phyloP scores from a whole-genome alignment of 139 green algal genomes.

The Chlorella sp. region DNA sequence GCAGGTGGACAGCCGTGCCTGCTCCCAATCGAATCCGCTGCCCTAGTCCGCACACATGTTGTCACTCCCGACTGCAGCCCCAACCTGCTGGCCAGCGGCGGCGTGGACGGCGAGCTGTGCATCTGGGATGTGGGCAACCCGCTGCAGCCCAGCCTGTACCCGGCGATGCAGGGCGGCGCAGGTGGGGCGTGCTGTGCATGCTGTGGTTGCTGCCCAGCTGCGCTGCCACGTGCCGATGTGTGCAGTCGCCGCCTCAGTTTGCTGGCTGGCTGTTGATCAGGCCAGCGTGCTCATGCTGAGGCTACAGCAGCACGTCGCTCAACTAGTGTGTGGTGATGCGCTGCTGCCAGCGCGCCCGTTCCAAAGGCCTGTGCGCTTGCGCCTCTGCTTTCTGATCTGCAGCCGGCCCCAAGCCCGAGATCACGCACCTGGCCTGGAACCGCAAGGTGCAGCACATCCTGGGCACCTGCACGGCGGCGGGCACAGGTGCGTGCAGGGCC shows the following conservation, averaged over 20 bases:
- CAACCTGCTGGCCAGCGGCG: conserved; percentile 94
- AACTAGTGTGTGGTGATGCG: no score
- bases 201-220: no score
- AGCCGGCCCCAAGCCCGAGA: conserved; percentile 62
- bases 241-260: no score
- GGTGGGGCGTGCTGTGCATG: neutral
- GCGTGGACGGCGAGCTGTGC: conserved; percentile 89
- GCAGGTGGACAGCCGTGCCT: no score
- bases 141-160: conserved; percentile 69
- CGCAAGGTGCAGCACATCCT: conserved; percentile 97
- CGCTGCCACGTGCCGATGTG: no score
- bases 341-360: no score
- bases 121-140: conserved; percentile 97
- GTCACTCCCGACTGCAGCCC: conserved; percentile 50
- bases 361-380: no score
- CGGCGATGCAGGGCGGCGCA: conserved; percentile 54
- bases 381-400: neutral
- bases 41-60: no score
- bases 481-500: conserved; percentile 24
- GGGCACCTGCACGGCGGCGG: conserved; percentile 72
- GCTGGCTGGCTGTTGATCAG: no score
- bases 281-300: no score
- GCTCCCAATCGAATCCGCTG: no score
- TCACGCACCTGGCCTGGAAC: conserved; percentile 94
- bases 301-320: no score